Evolutionary conservation across 106 monocot species (phyloP).

Genomic region (Allium sativum): DNA sequence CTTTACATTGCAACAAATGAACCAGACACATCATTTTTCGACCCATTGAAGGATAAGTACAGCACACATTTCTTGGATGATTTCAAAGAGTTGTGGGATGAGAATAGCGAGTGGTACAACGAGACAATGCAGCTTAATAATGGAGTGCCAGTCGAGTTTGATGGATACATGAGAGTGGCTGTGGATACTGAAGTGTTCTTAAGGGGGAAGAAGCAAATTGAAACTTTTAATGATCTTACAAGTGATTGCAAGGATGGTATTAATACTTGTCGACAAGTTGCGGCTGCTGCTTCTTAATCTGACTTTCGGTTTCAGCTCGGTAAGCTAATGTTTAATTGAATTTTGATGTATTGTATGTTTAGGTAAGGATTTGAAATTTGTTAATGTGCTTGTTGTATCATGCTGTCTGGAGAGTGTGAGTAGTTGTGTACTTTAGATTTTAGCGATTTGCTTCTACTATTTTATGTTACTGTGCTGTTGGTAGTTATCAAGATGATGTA

Average conservation of each 20-base stretch:
- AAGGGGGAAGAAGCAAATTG: slow-evolving; percentile 81
- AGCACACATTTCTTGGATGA: slow-evolving; percentile 66
- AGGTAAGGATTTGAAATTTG: too few species aligned
- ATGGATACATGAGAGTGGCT: slow-evolving; percentile 76
- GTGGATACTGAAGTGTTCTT: slow-evolving; percentile 74
- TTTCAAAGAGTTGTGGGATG: slow-evolving; percentile 72
- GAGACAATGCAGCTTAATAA: slow-evolving; percentile 75
- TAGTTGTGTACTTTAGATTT: too few species aligned
- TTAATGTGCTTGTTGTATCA: too few species aligned
- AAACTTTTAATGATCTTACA: slow-evolving; percentile 86
- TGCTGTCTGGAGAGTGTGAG: too few species aligned
- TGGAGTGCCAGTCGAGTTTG: slow-evolving; percentile 71
- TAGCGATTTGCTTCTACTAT: too few species aligned
- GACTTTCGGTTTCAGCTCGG: slow-evolving; percentile 13
- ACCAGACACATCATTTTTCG: slow-evolving; percentile 41
- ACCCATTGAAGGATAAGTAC: slow-evolving; percentile 71
- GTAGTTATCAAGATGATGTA: too few species aligned
- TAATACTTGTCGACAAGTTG: slow-evolving; percentile 33
- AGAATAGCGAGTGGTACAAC: slow-evolving; percentile 67
- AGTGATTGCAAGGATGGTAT: slow-evolving; percentile 74
- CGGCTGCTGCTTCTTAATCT: slow-evolving; percentile 12
- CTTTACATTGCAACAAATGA: slow-evolving; percentile 74
- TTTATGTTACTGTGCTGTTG: too few species aligned
- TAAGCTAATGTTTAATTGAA: slow-evolving; percentile 7
- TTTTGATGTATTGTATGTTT: slow-evolving; percentile 4